Evolutionary conservation across 768 basidiomycete genomes (phyloP), one percentile per base, ranked within the genome.

Genomic region (Mrakia frigida): DNA sequence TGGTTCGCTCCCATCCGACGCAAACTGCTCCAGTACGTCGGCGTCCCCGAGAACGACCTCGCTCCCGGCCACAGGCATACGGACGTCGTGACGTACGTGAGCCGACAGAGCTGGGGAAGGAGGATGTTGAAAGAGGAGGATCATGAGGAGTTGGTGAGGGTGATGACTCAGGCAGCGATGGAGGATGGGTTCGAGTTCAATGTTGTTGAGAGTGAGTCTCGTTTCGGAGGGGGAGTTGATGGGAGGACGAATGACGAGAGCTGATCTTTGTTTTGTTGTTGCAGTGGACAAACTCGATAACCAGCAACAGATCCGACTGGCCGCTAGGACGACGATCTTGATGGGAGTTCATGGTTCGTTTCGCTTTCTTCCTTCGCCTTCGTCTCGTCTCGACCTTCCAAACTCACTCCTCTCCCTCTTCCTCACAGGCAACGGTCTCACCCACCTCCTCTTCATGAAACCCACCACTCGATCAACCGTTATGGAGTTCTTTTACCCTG

Each of bases 71-170:
- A 31, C 59, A 53, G 50, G 52, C 35, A 79, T 23, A 75, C 78
- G 69, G 91, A 90, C 0, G 94, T 98, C 35, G 93, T 98, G 84
- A 96, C 94, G 16, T 98, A 98, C 41, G 87, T 97, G 77, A 92
- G 91, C 13, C 87, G 94, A 6, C 94, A 98, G 81, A 88, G 86
- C 3, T 98, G 94, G 94, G 90, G 89, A 23, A 85, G 94, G 61
- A 87, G 94, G 31, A 95, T 90, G 90, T 83, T 98, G 74, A 87
- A 88, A 43, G 87, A 86, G 41, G 87, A 88, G 74, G 87, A 94
- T 81, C 93, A 98, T 82, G 90, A 93, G 5, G 87, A 84, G 71
- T 87, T 98, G 13, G 93, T 97, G 1, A 80, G 85, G 75, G 92
- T 90, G 81, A 83, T 98, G 28, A 85, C 89, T 80, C 88, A 87